Evolutionary conservation across 139 green algal genomes (phyloP).

Genomic region (Coelastrella sp.): DNA sequence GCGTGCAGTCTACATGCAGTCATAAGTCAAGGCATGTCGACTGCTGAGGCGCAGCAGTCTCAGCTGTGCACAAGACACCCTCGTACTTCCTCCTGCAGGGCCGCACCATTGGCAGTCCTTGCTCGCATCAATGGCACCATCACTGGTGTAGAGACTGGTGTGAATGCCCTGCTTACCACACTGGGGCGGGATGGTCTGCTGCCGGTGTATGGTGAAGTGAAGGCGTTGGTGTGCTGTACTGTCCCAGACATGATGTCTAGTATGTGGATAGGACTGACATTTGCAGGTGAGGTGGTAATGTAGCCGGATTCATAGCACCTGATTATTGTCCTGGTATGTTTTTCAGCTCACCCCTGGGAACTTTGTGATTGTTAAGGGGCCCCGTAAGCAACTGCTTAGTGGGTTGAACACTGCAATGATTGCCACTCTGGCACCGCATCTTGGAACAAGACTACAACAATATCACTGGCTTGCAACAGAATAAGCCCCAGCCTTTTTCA

Average conservation of each 20-base stretch:
- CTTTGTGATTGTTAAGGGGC: too few relatives aligned
- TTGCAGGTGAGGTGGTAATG: slow-evolving; percentile 16
- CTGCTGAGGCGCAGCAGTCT: background rate
- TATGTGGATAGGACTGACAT: slow-evolving; percentile 44
- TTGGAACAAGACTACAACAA: too few relatives aligned
- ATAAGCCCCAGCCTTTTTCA: too few relatives aligned
- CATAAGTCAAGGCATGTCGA: background rate
- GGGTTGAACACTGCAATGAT: too few relatives aligned
- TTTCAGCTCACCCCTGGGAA: too few relatives aligned
- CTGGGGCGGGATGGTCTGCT: slow-evolving; percentile 9
- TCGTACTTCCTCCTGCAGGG: background rate
- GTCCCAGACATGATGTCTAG: slow-evolving; percentile 26
- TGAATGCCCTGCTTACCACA: background rate
- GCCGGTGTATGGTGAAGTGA: slow-evolving; percentile 33
- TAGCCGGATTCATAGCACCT: too few relatives aligned
- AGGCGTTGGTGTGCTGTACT: slow-evolving; percentile 41
- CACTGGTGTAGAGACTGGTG: background rate
- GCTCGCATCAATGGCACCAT: slow-evolving; percentile 29
- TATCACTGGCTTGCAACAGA: too few relatives aligned
- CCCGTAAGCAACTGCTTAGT: too few relatives aligned
- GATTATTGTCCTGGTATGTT: too few relatives aligned
- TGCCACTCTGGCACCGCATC: too few relatives aligned
- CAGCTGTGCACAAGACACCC: background rate
- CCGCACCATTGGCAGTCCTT: slow-evolving; percentile 25
- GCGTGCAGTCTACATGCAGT: background rate